Base-by-base conservation (phyloP, 768 basidiomycete species). In the Steccherinum ochraceum region DNA sequence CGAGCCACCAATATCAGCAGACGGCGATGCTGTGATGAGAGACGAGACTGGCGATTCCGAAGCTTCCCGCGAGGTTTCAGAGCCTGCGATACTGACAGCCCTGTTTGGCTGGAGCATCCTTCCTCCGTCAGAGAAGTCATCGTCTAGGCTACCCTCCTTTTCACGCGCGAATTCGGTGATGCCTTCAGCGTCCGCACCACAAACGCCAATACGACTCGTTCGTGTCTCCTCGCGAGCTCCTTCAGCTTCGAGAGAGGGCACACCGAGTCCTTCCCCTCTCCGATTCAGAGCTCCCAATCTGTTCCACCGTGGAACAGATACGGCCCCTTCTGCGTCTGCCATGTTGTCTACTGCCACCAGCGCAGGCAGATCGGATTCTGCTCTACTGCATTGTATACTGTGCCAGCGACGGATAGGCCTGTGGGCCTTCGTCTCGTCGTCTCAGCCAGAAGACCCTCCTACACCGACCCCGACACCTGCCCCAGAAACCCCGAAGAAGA, bases 371-470 rank as follows among this genome's bases (percentile, higher is more conserved):
- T 69, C 71, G 12, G 80, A 81, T 24, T 72, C 77, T 23, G 66
- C 78, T 0, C 69, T 86, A 7, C 65, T 90, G 1, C 76, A 81
- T 53, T 91, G 89, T 54, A 54, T 69, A 10, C 70, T 91, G 16
- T 91, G 88, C 60, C 86, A 86, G 58, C 76, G 89, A n/a, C 78
- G 88, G 18, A 73, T 90, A 40, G 89, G 89, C 2, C 68, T 91
- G 30, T 90, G 89, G 89, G 78, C 80, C 1, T 90, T 89, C 60
- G 64, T 71, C 1, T 52, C 60, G 11, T 30, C 56, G n/a, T 50
- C 52, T 18, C 51, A 18, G 24, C 46, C 52, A 45, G 55, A 51
- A 41, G 54, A 25, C 27, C 46, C 27, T 19, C 50, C 27, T 16
- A 46, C 45, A 4, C 54, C 43, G 35, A 50, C 26, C 12, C 51